Conservation (phyloP, 768 basidiomycete genomes). For the Suillus paluster region DNA sequence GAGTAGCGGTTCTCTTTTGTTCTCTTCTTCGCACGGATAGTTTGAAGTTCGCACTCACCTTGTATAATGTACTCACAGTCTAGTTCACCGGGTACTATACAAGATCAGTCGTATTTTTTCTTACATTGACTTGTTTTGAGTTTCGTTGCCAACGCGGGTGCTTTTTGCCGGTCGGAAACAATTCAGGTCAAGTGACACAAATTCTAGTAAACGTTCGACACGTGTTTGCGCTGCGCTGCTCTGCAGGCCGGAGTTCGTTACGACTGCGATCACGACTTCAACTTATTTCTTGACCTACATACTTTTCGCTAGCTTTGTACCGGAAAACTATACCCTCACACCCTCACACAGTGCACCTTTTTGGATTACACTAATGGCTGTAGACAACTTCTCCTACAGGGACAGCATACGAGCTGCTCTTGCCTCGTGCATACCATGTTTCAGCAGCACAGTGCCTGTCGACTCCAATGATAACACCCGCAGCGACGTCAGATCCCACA, state of each 20-base stretch:
- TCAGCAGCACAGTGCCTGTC: conserved; percentile 38
- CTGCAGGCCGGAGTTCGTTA: neutral
- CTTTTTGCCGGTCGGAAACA: neutral
- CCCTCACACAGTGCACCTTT: neutral
- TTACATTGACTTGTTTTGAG: neutral
- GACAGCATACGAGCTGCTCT: conserved; percentile 64
- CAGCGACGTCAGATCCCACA: conserved; percentile 34
- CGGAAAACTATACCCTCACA: neutral
- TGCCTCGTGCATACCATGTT: conserved; percentile 63
- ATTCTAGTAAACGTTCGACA: no score
- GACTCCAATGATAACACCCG: conserved; percentile 17
- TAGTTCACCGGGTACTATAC: conserved; percentile 1
- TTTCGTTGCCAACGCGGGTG: no score
- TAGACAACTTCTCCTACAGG: conserved; percentile 62
- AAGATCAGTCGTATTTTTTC: neutral
- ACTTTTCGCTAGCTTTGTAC: neutral
- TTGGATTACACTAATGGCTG: conserved; percentile 17
- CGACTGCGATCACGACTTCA: neutral
- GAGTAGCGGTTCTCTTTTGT: neutral
- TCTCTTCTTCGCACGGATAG: neutral
- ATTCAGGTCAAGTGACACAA: neutral
- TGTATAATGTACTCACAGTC: conserved; percentile 8
- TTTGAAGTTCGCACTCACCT: neutral
- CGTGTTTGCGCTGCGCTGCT: neutral
- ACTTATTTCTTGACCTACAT: neutral